Evolutionary conservation across 2,329 filamentous ascomycete species (phyloP), one percentile per base, ranked within the genome.

Genomic region (Ophiostoma novo-ulmi): DNA sequence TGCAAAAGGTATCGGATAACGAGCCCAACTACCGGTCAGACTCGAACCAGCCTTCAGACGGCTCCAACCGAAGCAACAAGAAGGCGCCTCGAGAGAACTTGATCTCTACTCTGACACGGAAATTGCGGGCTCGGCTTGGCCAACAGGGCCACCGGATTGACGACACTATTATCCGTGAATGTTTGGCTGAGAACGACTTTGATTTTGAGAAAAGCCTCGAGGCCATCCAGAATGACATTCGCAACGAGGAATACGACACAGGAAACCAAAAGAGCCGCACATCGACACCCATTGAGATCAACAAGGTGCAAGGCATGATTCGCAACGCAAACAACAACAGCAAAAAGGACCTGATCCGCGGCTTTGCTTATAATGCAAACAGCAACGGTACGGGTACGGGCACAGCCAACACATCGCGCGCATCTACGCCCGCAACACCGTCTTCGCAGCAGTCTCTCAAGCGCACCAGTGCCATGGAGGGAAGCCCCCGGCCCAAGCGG

Each of bases 401-500:
- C 10, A 70, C 71, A 5, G 26, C 55, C 38, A 71, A 48, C 69
- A 69, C 65, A 8, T 70, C 71, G 10, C 63, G 67, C 3, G 70
- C 65, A 3, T 74, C 73, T 5, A 70, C 72, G 17, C 71, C 71
- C 0, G 71, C 31, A 1, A 66, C 70, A 5, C 69, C 72, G 13
- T 72, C 71, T 2, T 74, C 73, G 5, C 70, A 72, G 65, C 52
- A 69, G 14, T 71, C 71, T 8, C 44, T 70, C 31, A 73, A 72
- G 58, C 55, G 72, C 36, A 52, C 14, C n/a, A 70, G 68, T 20
- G 66, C 58, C 0, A 67, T 71, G 22, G 73, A 71, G 48, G 69
- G 70, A 5, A 71, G 70, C 44, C 74, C 73, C 3, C 74, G 70
- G 5, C 73, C 75, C 0, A 75, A 76, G 65, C 71, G 72, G 71